Base-by-base conservation (phyloP, 495 filamentous ascomycete species). In the Xylaria scruposa region DNA sequence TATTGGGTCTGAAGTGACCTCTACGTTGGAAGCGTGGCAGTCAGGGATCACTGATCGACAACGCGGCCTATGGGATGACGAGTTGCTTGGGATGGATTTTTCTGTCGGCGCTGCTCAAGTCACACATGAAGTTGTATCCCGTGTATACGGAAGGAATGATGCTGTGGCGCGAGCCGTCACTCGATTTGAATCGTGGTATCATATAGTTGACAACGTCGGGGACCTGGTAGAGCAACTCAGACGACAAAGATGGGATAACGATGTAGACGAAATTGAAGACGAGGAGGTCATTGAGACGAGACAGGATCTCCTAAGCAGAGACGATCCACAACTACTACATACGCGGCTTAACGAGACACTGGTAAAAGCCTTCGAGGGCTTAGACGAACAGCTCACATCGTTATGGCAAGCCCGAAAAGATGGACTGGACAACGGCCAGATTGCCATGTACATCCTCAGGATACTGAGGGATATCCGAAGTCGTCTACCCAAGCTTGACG, bases 381-480 rank as follows among this genome's bases (percentile, higher is more conserved):
- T 97, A 1, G 84, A 93, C 64, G 77, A 79, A 9, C 85, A 86
- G 21, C 78, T 97, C 1, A 72, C 78, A 1, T 67, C 74, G 7
- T 76, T 84, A 0, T 87, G 89, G 76, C 74, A 85, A 19, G 75
- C 78, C 3, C 83, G 85, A 51, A 77, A 80, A 12, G 79, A 84
- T 12, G 78, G 78, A 0, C 78, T 83, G 7, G 74, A 88, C 54
- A 81, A 82, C 38, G 89, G 85, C 1, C 80, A 79, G 13, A 86
- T 93, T 54, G 87, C 90, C 36, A 87, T 89, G 58, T 95, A 94
- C 77, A 75, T 97, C 47, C 79, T 98, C 2, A 91, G 94, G 13
- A 78, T 92, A 0, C 84, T 95, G n/a, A 83, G 96, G 21, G 92
- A 97, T 64, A 83, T 97, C 10, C 85, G 92, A 3, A 83, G 87